Conservation (phyloP, 108 stramenopile genomes). For the Fragilariopsis cylindrus region DNA sequence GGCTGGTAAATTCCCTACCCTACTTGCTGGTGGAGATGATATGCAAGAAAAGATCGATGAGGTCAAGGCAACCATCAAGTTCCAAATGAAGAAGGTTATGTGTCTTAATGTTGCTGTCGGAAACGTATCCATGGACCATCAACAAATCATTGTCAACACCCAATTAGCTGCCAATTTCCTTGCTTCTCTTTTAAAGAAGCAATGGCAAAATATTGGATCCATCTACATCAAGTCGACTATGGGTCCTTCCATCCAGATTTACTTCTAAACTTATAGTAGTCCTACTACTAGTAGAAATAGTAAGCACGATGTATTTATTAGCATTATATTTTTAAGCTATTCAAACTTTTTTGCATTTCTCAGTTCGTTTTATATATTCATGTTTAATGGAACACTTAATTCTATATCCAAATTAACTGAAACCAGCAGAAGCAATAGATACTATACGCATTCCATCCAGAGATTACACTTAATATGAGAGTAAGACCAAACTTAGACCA, state of each 20-base stretch:
- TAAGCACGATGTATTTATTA: no score
- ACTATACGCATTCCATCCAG: no score
- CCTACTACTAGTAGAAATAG: no score
- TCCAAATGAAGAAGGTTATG: constrained; percentile 99
- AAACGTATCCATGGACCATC: constrained; percentile 88
- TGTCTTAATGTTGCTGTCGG: constrained; percentile 98
- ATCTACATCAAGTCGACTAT: constrained; percentile 99
- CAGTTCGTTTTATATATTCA: no score
- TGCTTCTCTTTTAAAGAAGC: constrained; percentile 98
- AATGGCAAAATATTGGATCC: constrained; percentile 99
- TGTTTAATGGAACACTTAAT: no score
- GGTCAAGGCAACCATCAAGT: constrained; percentile 99
- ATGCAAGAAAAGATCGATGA: constrained; percentile 99
- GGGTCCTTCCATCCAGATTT: constrained; percentile 98
- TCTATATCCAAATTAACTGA: no score
- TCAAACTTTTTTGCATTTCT: no score
- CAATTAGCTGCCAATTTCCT: constrained; percentile 99
- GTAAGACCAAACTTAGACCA: no score
- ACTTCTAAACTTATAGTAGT: constrained; percentile 78
- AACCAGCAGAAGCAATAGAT: no score
- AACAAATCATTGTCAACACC: constrained; percentile 95
- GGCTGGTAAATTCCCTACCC: constrained; percentile 99
- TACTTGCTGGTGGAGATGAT: constrained; percentile 87
- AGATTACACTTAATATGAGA: no score
- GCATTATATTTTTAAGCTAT: no score